phyloP scores from a whole-genome alignment of 805 yeast species.

The Ogataea paraovalis region DNA sequence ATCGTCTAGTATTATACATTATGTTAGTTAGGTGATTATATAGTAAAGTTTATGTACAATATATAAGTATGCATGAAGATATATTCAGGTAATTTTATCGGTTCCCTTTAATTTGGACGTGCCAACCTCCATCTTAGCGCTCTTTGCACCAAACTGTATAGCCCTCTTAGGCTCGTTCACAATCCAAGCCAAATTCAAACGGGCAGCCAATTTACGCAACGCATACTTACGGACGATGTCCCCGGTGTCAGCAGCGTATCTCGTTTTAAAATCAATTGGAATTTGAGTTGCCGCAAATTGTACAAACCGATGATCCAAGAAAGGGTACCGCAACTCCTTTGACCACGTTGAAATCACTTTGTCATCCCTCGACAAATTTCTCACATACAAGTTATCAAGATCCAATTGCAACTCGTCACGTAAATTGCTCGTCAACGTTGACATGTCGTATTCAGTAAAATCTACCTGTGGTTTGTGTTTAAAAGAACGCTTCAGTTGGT shows the following conservation, averaged over 20 bases:
- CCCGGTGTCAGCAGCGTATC: slow-evolving; percentile 33
- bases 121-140: slow-evolving; percentile 89
- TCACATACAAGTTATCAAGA: slow-evolving; percentile 63
- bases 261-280: slow-evolving; percentile 45
- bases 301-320: slow-evolving; percentile 62
- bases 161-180: slow-evolving; percentile 83
- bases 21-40: too few relatives aligned
- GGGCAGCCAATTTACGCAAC: slow-evolving; percentile 57
- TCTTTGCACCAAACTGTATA: slow-evolving; percentile 91
- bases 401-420: slow-evolving; percentile 63
- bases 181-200: slow-evolving; percentile 44
- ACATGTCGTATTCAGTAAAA: slow-evolving; percentile 9
- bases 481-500: slow-evolving; percentile 18
- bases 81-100: slow-evolving; percentile 35
- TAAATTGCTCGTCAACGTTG: slow-evolving; percentile 37
- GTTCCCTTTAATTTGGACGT: slow-evolving; percentile 77
- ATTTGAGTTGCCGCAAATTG: slow-evolving; percentile 41
- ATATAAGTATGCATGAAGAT: too few relatives aligned
- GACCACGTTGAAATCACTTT: slow-evolving; percentile 84
- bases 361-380: slow-evolving; percentile 91
- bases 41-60: too few relatives aligned
- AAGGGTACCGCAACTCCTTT: slow-evolving; percentile 86
- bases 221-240: slow-evolving; percentile 45
- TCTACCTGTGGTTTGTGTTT: slow-evolving; percentile 21
- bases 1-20: too few relatives aligned